Conservation (phyloP, 192 early-diverging fungal genomes). For the Linnemannia hyalina region DNA sequence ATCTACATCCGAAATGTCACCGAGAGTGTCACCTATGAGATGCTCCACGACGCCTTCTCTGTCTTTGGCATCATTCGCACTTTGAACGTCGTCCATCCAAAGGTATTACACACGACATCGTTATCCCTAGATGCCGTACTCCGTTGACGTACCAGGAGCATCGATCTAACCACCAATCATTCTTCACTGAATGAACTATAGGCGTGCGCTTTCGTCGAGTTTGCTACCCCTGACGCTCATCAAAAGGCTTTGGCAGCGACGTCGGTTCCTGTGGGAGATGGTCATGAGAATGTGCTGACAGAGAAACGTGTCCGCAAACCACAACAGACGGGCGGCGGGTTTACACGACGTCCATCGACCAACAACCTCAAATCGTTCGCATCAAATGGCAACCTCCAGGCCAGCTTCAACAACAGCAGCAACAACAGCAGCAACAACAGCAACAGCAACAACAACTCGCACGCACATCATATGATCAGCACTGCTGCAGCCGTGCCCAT, state of each 20-base stretch:
- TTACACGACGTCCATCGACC: slow-evolving; percentile 26
- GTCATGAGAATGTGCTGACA: slow-evolving; percentile 39
- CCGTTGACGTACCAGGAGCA: background rate
- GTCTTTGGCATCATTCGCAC: slow-evolving; percentile 54
- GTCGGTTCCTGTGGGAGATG: slow-evolving; percentile 40
- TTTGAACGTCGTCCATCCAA: slow-evolving; percentile 35
- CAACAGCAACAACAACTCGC: background rate
- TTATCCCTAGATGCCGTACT: too few relatives aligned
- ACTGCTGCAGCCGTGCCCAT: slow-evolving; percentile 5
- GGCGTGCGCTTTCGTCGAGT: slow-evolving; percentile 59
- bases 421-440: background rate
- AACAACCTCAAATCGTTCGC: slow-evolving; percentile 36
- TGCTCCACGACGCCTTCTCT: slow-evolving; percentile 56
- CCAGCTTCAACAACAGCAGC: background rate
- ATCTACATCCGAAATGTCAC: slow-evolving; percentile 59
- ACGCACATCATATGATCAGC: slow-evolving; percentile 14
- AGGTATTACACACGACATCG: background rate
- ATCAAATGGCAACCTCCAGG: slow-evolving; percentile 13
- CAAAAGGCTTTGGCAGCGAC: slow-evolving; percentile 53
- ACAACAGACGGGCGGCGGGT: background rate
- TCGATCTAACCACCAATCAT: background rate
- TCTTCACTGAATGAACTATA: background rate
- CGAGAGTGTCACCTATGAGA: slow-evolving; percentile 42
- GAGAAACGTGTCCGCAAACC: slow-evolving; percentile 48
- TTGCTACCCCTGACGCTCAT: slow-evolving; percentile 42